Evolutionary conservation across 371 early-diverging fungal genomes (phyloP).

Genomic region (Capniomyces stellatus): DNA sequence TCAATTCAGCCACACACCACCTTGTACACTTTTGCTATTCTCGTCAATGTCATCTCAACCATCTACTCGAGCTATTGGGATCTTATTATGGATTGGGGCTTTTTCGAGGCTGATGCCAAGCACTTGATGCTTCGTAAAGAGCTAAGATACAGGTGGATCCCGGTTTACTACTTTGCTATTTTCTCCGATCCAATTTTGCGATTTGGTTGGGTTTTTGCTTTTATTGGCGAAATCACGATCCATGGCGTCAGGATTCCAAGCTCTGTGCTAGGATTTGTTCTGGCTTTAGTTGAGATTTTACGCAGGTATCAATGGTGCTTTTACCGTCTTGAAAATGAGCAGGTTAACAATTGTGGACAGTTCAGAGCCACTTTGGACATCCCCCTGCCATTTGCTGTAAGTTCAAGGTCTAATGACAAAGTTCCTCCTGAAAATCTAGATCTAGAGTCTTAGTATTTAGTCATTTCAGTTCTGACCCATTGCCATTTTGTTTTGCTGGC

Average conservation of each 20-base stretch:
- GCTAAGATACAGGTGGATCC: slow-evolving; percentile 30
- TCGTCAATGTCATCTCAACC: not conserved
- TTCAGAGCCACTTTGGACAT: slow-evolving; percentile 73
- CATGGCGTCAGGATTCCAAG: no score
- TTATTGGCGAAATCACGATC: no score
- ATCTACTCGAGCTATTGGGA: slow-evolving; percentile 40
- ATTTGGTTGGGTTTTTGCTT: no score
- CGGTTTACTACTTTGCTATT: slow-evolving; percentile 49
- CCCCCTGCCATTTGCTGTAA: slow-evolving; percentile 41
- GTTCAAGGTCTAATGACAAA: not conserved
- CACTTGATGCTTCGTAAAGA: slow-evolving; percentile 44
- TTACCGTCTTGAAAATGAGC: slow-evolving; percentile 81
- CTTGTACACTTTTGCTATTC: no score
- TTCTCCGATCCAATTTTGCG: slow-evolving; percentile 47
- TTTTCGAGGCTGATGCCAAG: slow-evolving; percentile 34
- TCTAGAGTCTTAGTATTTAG: not conserved
- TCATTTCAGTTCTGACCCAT: no score
- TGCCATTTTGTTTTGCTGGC: no score
- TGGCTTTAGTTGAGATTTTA: slow-evolving; percentile 31
- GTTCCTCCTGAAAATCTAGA: not conserved
- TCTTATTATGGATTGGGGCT: slow-evolving; percentile 74
- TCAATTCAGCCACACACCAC: not conserved
- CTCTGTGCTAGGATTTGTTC: slow-evolving; percentile 20
- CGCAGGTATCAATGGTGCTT: slow-evolving; percentile 76
- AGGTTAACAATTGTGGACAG: slow-evolving; percentile 65